Percentiles rank a stretch among this genome's conserved stretches.
Conservation (phyloP, 2,329 filamentous ascomycete species). For the Pyrenophora teres region DNA sequence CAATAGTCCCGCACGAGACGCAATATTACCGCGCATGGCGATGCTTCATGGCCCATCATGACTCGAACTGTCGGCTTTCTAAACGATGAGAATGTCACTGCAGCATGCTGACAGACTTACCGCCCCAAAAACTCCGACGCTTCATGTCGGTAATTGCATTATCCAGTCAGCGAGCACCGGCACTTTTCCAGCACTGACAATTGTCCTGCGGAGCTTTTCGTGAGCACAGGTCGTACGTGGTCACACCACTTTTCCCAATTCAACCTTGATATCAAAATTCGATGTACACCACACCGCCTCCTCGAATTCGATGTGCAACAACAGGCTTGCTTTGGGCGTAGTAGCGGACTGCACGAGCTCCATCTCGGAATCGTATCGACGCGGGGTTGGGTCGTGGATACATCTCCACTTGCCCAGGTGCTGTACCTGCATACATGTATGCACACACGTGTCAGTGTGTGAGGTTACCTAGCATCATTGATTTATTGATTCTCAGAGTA, state of each 20-base stretch:
- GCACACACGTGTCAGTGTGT: constrained; percentile 12
- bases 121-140: neutral
- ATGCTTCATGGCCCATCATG: neutral
- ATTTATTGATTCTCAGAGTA: neutral
- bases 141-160: too few relatives aligned
- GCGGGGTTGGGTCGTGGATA: neutral
- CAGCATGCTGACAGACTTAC: neutral
- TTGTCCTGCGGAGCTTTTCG: constrained; percentile 2
- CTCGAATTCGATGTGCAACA: neutral
- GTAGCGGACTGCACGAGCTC: too few relatives aligned
- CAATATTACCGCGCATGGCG: neutral
- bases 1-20: constrained; percentile 5
- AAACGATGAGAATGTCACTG: constrained; percentile 6
- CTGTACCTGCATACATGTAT: constrained; percentile 1
- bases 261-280: neutral
- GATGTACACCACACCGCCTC: constrained; percentile 2
- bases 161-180: neutral
- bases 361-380: neutral
- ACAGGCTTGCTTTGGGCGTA: neutral
- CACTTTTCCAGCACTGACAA: constrained; percentile 5
- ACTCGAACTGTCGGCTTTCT: neutral
- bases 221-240: constrained; percentile 5
- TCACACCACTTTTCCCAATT: constrained; percentile 6
- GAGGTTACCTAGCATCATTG: constrained; percentile 10
- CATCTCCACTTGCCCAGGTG: constrained; percentile 5